A percentile compares a stretch with the other conserved stretches of the same genome.
Conservation (phyloP, 2,329 filamentous ascomycete species). For the Apiospora aurea region DNA sequence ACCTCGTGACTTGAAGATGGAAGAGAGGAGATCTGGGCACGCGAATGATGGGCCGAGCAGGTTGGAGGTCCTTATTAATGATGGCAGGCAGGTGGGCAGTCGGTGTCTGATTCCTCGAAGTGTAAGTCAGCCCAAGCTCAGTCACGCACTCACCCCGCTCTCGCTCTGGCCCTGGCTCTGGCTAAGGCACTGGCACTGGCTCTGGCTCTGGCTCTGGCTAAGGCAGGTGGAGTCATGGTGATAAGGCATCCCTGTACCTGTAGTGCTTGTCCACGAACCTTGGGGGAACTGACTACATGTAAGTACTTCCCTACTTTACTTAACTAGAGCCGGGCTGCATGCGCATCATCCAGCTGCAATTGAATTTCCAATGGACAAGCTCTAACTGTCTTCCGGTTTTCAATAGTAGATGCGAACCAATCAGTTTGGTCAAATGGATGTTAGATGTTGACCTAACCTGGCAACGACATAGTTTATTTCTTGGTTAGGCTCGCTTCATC, state of each 20-base stretch:
- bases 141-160: slow-evolving; percentile 15
- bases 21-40: neutral
- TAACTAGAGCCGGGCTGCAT: neutral
- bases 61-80: slow-evolving; percentile 4
- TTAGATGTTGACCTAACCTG: neutral
- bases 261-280: slow-evolving; percentile 1
- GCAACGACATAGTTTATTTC: neutral
- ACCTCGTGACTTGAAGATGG: neutral
- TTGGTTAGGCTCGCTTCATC: slow-evolving; percentile 10
- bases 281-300: neutral
- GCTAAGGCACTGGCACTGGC: neutral
- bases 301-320: too few relatives aligned
- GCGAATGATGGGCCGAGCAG: neutral
- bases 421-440: neutral
- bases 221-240: slow-evolving; percentile 2
- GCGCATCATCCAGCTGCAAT: neutral
- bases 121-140: slow-evolving; percentile 18
- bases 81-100: neutral
- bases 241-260: slow-evolving; percentile 10
- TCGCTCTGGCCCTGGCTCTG: neutral
- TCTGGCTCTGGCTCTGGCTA: neutral
- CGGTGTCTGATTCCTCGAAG: slow-evolving; percentile 1
- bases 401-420: slow-evolving; percentile 8
- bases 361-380: neutral
- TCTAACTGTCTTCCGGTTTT: neutral